A percentile compares a stretch with the other conserved stretches of the same genome.
These are phyloP conservation scores for Apiotrichum porosum DNA, from an alignment of 1,284 basidiomycete genomes.

Conservation along the genomic window DNA sequence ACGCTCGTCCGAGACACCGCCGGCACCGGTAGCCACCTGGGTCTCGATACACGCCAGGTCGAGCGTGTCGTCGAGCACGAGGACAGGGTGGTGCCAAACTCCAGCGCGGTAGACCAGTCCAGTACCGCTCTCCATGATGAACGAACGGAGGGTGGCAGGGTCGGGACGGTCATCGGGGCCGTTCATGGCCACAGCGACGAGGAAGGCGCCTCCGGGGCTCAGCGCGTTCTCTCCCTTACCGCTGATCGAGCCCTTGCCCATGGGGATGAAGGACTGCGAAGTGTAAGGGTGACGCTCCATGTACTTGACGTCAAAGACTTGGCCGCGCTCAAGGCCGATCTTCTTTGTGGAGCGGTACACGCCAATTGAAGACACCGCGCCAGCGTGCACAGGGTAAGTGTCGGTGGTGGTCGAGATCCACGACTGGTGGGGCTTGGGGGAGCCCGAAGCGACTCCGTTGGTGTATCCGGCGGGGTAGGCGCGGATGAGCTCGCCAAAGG, in stretches of 20 bases:
- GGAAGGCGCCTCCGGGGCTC: slow-evolving; percentile 34
- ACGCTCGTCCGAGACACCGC: slow-evolving; percentile 30
- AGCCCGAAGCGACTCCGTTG: slow-evolving; percentile 44
- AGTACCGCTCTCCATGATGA: slow-evolving; percentile 54
- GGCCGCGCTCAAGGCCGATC: slow-evolving; percentile 51
- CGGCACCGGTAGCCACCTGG: slow-evolving; percentile 40
- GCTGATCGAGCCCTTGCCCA: slow-evolving; percentile 57
- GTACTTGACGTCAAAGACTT: slow-evolving; percentile 51
- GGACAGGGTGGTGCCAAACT: slow-evolving; percentile 63
- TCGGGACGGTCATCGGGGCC: slow-evolving; percentile 72
- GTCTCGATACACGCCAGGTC: slow-evolving; percentile 49
- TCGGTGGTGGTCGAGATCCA: slow-evolving; percentile 47
- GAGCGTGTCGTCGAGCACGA: slow-evolving; percentile 44
- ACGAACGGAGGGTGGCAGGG: slow-evolving; percentile 54
- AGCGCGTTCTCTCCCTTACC: slow-evolving; percentile 42
- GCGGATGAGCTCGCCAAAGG: slow-evolving; percentile 67
- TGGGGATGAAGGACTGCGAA: slow-evolving; percentile 75
- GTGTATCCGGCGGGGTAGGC: slow-evolving; percentile 50
- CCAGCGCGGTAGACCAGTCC: slow-evolving; percentile 76
- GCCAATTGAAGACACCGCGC: slow-evolving; percentile 58
- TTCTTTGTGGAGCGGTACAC: slow-evolving; percentile 65
- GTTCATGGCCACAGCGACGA: slow-evolving; percentile 75
- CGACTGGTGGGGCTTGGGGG: not conserved
- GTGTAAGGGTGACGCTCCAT: slow-evolving; percentile 55
- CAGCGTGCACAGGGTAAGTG: slow-evolving; percentile 59